These are phyloP conservation scores for Cyamopsis tetragonoloba DNA, from an alignment of 306 rosid genomes.

Conservation along the genomic window DNA sequence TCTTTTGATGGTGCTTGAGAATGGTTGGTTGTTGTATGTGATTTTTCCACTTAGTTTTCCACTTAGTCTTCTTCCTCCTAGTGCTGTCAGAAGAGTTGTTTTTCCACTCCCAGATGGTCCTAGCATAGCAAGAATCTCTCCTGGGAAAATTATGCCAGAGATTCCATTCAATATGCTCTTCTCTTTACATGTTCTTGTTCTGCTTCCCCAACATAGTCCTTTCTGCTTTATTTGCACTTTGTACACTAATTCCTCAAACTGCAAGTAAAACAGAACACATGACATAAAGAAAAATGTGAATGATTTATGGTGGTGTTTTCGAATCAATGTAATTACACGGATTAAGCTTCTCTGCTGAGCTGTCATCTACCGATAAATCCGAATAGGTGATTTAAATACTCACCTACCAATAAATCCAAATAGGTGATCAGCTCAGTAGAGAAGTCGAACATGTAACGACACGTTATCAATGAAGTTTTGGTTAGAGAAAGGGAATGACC, in stretches of 20 bases:
- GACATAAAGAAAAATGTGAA: background rate
- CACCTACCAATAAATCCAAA: too few relatives aligned
- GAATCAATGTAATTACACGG: constrained; percentile 15
- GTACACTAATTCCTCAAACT: constrained; percentile 80
- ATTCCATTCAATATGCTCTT: constrained; percentile 65
- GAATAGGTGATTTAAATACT: too few relatives aligned
- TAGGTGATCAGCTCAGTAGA: too few relatives aligned
- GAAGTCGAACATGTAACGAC: too few relatives aligned
- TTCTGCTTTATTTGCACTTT: constrained; percentile 53
- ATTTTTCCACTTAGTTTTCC: constrained; percentile 63
- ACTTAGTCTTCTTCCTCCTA: constrained; percentile 73
- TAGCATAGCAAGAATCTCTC: constrained; percentile 77
- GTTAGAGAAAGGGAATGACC: constrained; percentile 33
- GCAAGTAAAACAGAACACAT: constrained; percentile 11
- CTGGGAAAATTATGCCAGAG: constrained; percentile 64
- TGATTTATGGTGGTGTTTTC: background rate
- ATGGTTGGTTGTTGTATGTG: constrained; percentile 55
- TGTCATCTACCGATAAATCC: too few relatives aligned
- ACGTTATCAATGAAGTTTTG: background rate
- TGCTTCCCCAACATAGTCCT: constrained; percentile 30
- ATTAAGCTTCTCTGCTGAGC: too few relatives aligned
- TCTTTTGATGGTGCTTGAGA: constrained; percentile 58
- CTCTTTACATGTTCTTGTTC: constrained; percentile 34
- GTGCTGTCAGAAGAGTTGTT: constrained; percentile 79
- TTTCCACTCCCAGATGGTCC: constrained; percentile 95